Evolutionary conservation across 305 asterid genomes (phyloP).

Genomic region (Stenogyne calaminthoides): DNA sequence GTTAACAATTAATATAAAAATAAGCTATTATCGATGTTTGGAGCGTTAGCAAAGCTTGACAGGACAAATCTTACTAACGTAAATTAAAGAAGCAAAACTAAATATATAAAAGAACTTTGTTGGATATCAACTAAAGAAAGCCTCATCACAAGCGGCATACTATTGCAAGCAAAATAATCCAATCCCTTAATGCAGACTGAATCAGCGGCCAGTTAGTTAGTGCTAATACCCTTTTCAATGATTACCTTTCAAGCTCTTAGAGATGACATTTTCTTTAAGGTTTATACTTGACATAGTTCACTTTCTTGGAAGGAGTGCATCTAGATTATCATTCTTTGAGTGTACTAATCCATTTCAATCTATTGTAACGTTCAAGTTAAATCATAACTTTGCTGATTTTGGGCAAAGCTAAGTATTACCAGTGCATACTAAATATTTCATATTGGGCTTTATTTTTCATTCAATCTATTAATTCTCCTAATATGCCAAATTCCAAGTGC

Average conservation of each 20-base stretch:
- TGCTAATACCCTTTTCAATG: slow-evolving; percentile 3
- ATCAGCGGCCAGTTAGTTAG: slow-evolving; percentile 8
- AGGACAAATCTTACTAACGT: neutral
- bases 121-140: slow-evolving; percentile 21
- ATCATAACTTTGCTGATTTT: neutral
- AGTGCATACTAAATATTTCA: neutral
- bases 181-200: neutral
- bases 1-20: neutral
- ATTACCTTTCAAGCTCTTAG: neutral
- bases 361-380: neutral
- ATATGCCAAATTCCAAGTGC: neutral
- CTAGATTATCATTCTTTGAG: neutral
- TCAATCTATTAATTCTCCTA: neutral
- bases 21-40: slow-evolving; percentile 3
- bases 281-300: neutral
- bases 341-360: neutral
- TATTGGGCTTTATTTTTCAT: neutral
- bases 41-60: slow-evolving; percentile 9
- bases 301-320: neutral
- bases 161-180: slow-evolving; percentile 8
- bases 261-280: neutral
- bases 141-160: neutral
- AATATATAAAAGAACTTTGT: neutral
- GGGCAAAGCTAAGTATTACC: neutral
- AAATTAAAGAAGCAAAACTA: slow-evolving; percentile 15